Percentiles rank a stretch among this genome's conserved stretches.
These are phyloP conservation scores for Linnemannia exigua DNA, from an alignment of 192 early-diverging fungal species.

Conservation along the genomic window DNA sequence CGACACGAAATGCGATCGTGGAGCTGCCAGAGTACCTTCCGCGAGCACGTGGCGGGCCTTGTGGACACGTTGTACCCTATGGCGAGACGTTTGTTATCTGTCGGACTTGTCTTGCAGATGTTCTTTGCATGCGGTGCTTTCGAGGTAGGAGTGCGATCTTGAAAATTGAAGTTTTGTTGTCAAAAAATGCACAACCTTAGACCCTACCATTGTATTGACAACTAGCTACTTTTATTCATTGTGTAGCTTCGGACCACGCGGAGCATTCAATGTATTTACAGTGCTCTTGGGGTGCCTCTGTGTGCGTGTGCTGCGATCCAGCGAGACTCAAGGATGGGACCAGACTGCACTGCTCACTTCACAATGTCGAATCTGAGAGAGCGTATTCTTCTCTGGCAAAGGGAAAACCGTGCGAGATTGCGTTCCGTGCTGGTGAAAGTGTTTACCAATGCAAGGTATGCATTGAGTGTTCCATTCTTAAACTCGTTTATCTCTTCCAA, in stretches of 20 bases:
- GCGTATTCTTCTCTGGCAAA: conserved; percentile 29
- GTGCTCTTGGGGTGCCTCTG: conserved; percentile 47
- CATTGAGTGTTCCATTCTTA: no score
- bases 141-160: conserved; percentile 24
- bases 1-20: conserved; percentile 34
- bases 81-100: conserved; percentile 52
- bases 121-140: conserved; percentile 48
- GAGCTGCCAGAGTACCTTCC: conserved; percentile 48
- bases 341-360: conserved; percentile 34
- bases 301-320: conserved; percentile 27
- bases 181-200: no score
- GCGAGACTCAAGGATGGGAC: conserved; percentile 4
- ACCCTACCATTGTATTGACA: background rate
- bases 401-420: conserved; percentile 33
- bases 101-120: conserved; percentile 35
- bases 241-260: conserved; percentile 35
- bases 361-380: conserved; percentile 21
- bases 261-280: conserved; percentile 50
- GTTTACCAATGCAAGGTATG: conserved; percentile 45
- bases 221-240: background rate
- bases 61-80: conserved; percentile 47
- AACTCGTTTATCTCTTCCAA: background rate
- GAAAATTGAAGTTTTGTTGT: no score
- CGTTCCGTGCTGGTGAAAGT: conserved; percentile 24
- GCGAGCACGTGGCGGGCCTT: conserved; percentile 27